Percentiles rank a stretch among this genome's conserved stretches.
Evolutionary conservation across 352 stramenopile species (phyloP).

Genomic region (Phytopythium cucurbitacearum): DNA sequence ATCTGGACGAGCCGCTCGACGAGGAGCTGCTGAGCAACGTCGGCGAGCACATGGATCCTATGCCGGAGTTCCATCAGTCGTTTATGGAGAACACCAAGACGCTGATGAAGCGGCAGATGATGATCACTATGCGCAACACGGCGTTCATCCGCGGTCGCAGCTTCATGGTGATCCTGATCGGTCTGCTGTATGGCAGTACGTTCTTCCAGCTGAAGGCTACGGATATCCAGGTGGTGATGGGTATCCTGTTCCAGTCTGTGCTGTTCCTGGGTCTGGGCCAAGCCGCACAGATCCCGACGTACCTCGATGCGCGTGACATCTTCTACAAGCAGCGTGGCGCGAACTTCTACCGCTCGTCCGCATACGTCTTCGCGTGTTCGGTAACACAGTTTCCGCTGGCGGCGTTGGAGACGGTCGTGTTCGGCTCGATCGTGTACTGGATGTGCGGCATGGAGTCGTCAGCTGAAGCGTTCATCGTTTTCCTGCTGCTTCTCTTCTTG

Average conservation of each 20-base stretch:
- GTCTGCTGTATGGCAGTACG: constrained; percentile 25
- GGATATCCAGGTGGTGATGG: constrained; percentile 37
- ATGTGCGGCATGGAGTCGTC: constrained; percentile 42
- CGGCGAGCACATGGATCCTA: constrained; percentile 71
- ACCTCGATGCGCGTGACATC: constrained; percentile 42
- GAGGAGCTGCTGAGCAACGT: constrained; percentile 73
- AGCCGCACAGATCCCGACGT: constrained; percentile 63
- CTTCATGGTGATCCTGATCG: constrained; percentile 36
- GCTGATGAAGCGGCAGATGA: constrained; percentile 35
- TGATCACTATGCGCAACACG: constrained; percentile 40
- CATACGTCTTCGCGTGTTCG: constrained; percentile 52
- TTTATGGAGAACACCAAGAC: constrained; percentile 13
- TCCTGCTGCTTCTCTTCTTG: constrained; percentile 35
- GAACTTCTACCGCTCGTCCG: constrained; percentile 65
- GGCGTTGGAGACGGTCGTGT: constrained; percentile 50
- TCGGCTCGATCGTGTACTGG: constrained; percentile 73
- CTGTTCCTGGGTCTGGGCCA: constrained; percentile 69
- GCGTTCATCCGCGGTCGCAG: constrained; percentile 22
- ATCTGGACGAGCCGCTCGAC: constrained; percentile 84
- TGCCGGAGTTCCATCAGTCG: constrained; percentile 18
- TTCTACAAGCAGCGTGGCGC: constrained; percentile 79
- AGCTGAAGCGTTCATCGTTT: constrained; percentile 28
- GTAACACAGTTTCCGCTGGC: constrained; percentile 27
- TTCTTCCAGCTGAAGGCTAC: constrained; percentile 32
- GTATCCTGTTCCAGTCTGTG: constrained; percentile 72